Base-by-base conservation (phyloP, 192 early-diverging fungal species). In the Allomyces javanicus region DNA sequence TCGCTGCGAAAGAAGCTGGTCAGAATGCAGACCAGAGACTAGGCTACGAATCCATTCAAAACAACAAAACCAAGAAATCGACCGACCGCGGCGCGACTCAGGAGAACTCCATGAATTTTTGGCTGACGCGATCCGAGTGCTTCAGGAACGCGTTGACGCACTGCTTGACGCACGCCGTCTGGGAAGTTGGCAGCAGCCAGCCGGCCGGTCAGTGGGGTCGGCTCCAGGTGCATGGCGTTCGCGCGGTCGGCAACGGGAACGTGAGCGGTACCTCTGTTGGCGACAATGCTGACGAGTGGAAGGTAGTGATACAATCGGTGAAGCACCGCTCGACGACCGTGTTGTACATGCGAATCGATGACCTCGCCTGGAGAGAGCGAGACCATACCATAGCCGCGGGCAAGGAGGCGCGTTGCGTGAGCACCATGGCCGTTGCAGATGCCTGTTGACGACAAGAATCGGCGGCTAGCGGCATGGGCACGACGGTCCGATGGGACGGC, bases 61-160 rank as follows among this genome's bases (percentile, higher is more conserved):
- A n/a, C 26, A 9, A 40, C 33, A 9, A 40, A 40, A 40, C 33
- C 33, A 40, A 40, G 33, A 9, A 40, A 40, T 40, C 7, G 0
- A 26, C 2, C 33, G 7, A 40, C 33, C 0, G 33, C 33, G 9
- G 33, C 33, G 33, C 33, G 33, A 9, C 33, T 40, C 33, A 40
- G 33, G 33, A 40, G 33, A 40, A 58, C 73, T 91, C 90, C 43
- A 81, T 89, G 69, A 88, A 92, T 65, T 87, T 82, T 70, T 86
- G 84, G 68, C 92, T 89, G 25, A 93, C 85, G 61, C 93, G 86
- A 77, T 96, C 91, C 68, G 90, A 87, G 72, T 93, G 84, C 82
- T 95, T 95, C 77, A 98, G 82, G 81, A 95, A 94, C 78, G 96
- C 96, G 67, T 91, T 89, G 9, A 89, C 82, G 74, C 95, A 98